Evolutionary conservation across 345 rosid species (phyloP).

Genomic region (Litchi chinensis): DNA sequence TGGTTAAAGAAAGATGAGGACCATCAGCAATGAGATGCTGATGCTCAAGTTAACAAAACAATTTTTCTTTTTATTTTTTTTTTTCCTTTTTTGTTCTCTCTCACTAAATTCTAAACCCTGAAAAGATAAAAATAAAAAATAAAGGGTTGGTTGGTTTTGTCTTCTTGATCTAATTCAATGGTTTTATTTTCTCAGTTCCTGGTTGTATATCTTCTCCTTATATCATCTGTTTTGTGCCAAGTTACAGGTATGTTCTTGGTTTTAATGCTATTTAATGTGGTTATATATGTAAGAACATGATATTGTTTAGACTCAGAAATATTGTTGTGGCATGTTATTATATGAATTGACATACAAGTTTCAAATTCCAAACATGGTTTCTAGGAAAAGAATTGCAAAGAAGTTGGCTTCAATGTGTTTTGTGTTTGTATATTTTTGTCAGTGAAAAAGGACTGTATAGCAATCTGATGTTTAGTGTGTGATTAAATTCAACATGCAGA

Average conservation of each 20-base stretch:
- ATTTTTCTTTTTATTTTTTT: slow-evolving; percentile 20
- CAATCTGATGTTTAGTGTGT: background rate
- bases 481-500: slow-evolving; percentile 46
- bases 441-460: background rate
- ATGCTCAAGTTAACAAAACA: slow-evolving; percentile 22
- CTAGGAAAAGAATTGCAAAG: background rate
- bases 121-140: slow-evolving; percentile 8
- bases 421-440: background rate
- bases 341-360: background rate
- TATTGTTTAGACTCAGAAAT: background rate
- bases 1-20: background rate
- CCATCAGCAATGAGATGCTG: slow-evolving; percentile 27
- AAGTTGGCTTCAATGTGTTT: background rate
- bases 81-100: slow-evolving; percentile 19
- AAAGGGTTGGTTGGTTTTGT: slow-evolving; percentile 7
- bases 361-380: background rate
- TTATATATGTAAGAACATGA: background rate
- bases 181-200: slow-evolving; percentile 46
- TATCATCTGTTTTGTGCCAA: slow-evolving; percentile 50
- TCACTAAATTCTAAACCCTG: slow-evolving; percentile 11
- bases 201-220: slow-evolving; percentile 36
- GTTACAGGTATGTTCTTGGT: slow-evolving; percentile 51
- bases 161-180: slow-evolving; percentile 45
- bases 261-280: background rate
- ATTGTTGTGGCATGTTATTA: background rate